Evolutionary conservation across 371 early-diverging fungal genomes (phyloP).

Genomic region (Circinella umbellata): DNA sequence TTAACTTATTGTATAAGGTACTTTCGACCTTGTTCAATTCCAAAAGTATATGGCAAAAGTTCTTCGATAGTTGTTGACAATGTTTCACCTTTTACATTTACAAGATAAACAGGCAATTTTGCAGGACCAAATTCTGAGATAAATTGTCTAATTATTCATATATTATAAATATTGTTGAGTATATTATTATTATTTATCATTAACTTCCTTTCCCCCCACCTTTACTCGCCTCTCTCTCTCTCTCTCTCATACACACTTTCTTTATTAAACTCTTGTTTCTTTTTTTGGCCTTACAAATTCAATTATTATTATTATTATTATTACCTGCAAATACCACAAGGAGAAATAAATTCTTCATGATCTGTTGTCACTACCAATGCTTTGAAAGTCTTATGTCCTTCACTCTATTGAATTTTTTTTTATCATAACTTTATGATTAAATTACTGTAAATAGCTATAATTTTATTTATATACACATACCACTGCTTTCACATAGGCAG

Average conservation of each 20-base stretch:
- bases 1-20: slow-evolving; percentile 11
- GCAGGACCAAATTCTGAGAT: slow-evolving; percentile 76
- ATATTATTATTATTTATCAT: not conserved
- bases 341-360: slow-evolving; percentile 60
- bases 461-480: slow-evolving; percentile 38
- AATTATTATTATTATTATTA: not conserved
- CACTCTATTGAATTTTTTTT: slow-evolving; percentile 47
- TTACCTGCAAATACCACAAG: slow-evolving; percentile 84
- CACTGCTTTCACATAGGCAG: slow-evolving; percentile 83
- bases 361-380: slow-evolving; percentile 72
- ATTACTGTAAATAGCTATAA: too few relatives aligned
- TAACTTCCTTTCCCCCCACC: not conserved
- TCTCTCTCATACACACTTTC: not conserved
- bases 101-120: slow-evolving; percentile 60
- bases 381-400: slow-evolving; percentile 68
- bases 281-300: not conserved
- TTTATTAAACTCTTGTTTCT: not conserved
- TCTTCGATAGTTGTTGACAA: slow-evolving; percentile 54
- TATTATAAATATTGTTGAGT: too few relatives aligned
- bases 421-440: not conserved
- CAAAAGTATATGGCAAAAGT: slow-evolving; percentile 70
- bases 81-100: slow-evolving; percentile 59
- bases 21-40: slow-evolving; percentile 49
- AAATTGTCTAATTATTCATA: slow-evolving; percentile 62
- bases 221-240: not conserved